These are phyloP conservation scores for Mimosa bimucronata DNA, from an alignment of 306 rosid genomes.

Conservation along the genomic window DNA sequence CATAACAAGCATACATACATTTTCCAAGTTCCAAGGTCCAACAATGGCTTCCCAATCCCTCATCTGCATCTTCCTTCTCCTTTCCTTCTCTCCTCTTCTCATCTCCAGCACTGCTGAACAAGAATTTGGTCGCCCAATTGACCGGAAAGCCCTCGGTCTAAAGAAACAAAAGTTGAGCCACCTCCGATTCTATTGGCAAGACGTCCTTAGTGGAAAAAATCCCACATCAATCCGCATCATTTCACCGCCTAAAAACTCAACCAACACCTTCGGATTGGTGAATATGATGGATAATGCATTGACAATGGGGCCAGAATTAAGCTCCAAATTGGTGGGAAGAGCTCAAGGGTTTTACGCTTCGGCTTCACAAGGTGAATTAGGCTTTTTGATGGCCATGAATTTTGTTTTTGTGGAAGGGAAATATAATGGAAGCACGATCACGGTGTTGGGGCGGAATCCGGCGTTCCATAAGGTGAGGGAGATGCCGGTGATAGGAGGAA, in stretches of 20 bases:
- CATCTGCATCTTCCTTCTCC: neutral
- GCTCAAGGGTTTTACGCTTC: slow-evolving; percentile 69
- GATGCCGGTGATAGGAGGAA: slow-evolving; percentile 85
- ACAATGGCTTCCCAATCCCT: slow-evolving; percentile 38
- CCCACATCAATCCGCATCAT: slow-evolving; percentile 43
- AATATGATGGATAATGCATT: slow-evolving; percentile 49
- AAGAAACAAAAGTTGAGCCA: slow-evolving; percentile 60
- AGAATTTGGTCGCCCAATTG: slow-evolving; percentile 38
- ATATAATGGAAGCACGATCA: slow-evolving; percentile 72
- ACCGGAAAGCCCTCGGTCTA: slow-evolving; percentile 42
- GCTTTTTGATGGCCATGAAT: slow-evolving; percentile 69
- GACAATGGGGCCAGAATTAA: slow-evolving; percentile 48
- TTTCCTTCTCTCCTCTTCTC: slow-evolving; percentile 8
- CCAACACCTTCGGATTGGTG: slow-evolving; percentile 41
- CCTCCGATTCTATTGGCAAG: slow-evolving; percentile 70
- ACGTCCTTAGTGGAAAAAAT: slow-evolving; percentile 44
- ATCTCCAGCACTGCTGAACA: neutral
- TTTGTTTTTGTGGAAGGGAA: slow-evolving; percentile 64
- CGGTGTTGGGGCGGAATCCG: slow-evolving; percentile 66
- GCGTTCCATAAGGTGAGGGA: slow-evolving; percentile 56
- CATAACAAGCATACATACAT: neutral
- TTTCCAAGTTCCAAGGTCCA: slow-evolving; percentile 5
- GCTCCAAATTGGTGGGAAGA: slow-evolving; percentile 48
- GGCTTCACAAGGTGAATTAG: slow-evolving; percentile 50
- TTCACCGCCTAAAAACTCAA: slow-evolving; percentile 26